Base-by-base conservation (phyloP, 1,284 basidiomycete genomes). In the Rhodofomes roseus region DNA sequence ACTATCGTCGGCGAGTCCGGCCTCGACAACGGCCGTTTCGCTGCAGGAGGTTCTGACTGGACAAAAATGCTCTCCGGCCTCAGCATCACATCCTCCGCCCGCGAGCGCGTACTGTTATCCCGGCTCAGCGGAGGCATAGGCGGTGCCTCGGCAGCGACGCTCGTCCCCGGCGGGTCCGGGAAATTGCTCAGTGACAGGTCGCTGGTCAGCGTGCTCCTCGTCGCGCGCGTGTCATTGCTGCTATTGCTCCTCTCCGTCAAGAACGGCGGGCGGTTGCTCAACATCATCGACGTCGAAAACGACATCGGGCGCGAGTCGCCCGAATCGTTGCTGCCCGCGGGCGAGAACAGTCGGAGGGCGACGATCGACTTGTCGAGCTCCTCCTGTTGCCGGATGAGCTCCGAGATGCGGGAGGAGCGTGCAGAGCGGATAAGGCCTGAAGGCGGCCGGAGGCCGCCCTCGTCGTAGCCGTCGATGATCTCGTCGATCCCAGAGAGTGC, bases 111-210 rank as follows among this genome's bases (percentile, higher is more conserved):
- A 22, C 23, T 55, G n/a, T 51, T 57, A n/a, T 53, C 36, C 23
- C 22, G 48, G 46, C 46, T 48, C 22, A 43, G 44, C 1, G 41
- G 40, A 6, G 58, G 58, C 51, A 52, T 34, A 16, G 55, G 37
- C 25, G 52, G 59, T 61, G 29, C 56, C 41, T 25, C 58, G 27
- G n/a, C 48, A 16, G 55, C 63, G 39, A 60, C 59, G 50, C 65
- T 65, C 59, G 68, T 69, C 59, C 71, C 70, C 22, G 90, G 89
- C 31, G 89, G 89, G 40, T 79, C 73, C 4, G 88, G 88, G 72
- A 91, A 90, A 54, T 79, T 78, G 65, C 86, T 89, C 56, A 91
- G 74, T 8, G 89, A 89, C 64, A 91, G 83, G 27, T 86, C 85
- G 68, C 85, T 86, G 20, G 43, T 27, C 54, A 71, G 75, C 50